Evolutionary conservation across 768 basidiomycete genomes (phyloP).

Genomic region (Tulasnella sp.): DNA sequence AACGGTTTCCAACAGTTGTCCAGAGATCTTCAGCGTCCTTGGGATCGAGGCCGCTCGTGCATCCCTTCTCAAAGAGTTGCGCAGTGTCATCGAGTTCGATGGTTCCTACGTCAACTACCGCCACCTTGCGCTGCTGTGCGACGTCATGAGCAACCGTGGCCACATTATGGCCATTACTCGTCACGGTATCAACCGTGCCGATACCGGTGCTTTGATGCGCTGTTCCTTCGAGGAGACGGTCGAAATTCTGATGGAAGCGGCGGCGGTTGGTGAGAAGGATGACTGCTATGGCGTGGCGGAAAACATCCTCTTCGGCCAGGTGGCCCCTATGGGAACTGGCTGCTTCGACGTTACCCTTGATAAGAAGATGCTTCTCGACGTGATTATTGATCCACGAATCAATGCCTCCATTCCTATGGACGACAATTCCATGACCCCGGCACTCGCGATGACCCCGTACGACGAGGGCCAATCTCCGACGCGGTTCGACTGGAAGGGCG

Average conservation of each 20-base stretch:
- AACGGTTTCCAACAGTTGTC: constrained; percentile 94
- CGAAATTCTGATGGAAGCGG: constrained; percentile 97
- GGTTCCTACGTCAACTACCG: constrained; percentile 99
- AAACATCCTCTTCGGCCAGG: constrained; percentile 97
- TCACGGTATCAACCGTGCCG: constrained; percentile 96
- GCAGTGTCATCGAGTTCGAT: constrained; percentile 95
- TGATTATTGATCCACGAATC: constrained; percentile 90
- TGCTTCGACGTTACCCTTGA: constrained; percentile 92
- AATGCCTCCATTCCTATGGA: constrained; percentile 67
- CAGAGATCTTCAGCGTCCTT: constrained; percentile 85
- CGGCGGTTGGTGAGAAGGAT: constrained; percentile 94
- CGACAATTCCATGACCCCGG: constrained; percentile 84
- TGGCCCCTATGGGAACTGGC: constrained; percentile 99
- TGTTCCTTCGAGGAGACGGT: constrained; percentile 99
- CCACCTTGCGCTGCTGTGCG: constrained; percentile 90
- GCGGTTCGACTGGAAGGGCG: constrained; percentile 64
- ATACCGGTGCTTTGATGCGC: constrained; percentile 97
- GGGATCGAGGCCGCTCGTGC: constrained; percentile 96
- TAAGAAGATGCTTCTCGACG: constrained; percentile 97
- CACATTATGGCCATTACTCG: constrained; percentile 96
- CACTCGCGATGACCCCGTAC: constrained; percentile 89
- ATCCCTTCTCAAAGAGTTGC: constrained; percentile 86
- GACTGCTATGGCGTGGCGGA: constrained; percentile 98
- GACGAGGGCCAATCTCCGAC: constrained; percentile 82
- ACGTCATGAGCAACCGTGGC: constrained; percentile 96